Percentiles rank a stretch among this genome's conserved stretches.
Conservation (phyloP, 169 alveolate genomes). For the Cryptosporidium sp. region DNA sequence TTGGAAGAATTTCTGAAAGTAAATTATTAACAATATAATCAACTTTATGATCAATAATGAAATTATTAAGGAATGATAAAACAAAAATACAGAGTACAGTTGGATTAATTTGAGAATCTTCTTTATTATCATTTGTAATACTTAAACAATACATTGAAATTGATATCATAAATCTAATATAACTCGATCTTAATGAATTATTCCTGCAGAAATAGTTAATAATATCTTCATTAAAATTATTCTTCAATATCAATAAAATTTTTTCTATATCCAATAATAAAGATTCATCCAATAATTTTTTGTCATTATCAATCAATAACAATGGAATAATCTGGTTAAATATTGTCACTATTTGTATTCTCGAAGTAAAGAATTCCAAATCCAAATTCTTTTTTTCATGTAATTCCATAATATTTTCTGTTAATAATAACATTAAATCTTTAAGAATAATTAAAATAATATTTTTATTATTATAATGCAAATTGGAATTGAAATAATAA, state of each 20-base stretch:
- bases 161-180: conserved; percentile 28
- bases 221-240: neutral
- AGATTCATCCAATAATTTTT: neutral
- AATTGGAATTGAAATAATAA: conserved; percentile 16
- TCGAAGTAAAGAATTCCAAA: conserved; percentile 26
- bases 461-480: neutral
- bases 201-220: neutral
- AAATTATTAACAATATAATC: conserved; percentile 15
- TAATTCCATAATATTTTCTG: neutral
- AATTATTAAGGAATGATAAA: conserved; percentile 25
- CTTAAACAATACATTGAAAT: conserved; percentile 51
- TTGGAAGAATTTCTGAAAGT: conserved; percentile 55
- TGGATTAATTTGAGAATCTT: neutral
- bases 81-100: neutral
- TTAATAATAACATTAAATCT: conserved; percentile 17
- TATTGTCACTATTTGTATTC: conserved; percentile 35
- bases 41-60: neutral
- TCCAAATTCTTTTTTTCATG: neutral
- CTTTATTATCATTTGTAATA: conserved; percentile 5
- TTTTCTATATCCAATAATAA: neutral
- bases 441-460: neutral
- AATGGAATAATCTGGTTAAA: conserved; percentile 8
- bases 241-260: neutral
- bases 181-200: conserved; percentile 4
- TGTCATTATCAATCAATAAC: neutral